These are phyloP conservation scores for Bolboschoenoplectus hybrid DNA, from an alignment of 202 grass and related monocot genomes.

Conservation along the genomic window DNA sequence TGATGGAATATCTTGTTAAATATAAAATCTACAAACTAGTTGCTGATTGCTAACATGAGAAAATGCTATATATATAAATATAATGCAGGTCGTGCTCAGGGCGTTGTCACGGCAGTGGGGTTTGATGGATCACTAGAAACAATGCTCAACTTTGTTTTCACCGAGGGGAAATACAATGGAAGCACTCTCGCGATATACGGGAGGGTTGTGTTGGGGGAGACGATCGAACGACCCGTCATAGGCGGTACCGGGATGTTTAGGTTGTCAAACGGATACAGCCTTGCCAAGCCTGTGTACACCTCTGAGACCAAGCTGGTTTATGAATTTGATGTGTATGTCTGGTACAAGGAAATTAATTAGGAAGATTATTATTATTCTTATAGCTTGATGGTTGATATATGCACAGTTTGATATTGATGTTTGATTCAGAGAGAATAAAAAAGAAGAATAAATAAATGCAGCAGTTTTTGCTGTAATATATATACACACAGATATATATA, in stretches of 20 bases:
- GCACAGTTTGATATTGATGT: too few relatives aligned
- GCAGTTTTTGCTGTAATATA: too few relatives aligned
- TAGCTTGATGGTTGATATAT: too few relatives aligned
- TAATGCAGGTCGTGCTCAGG: constrained; percentile 13
- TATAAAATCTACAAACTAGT: neutral
- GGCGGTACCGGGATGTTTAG: constrained; percentile 10
- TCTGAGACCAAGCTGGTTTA: constrained; percentile 1
- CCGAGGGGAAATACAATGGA: neutral
- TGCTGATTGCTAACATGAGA: neutral
- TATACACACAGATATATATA: too few relatives aligned
- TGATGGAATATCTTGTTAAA: neutral
- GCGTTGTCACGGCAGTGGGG: neutral
- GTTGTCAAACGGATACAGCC: constrained; percentile 9
- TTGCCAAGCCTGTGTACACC: neutral
- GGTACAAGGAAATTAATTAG: neutral
- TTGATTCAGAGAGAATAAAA: too few relatives aligned
- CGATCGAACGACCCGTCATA: neutral
- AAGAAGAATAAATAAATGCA: too few relatives aligned
- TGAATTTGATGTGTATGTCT: constrained; percentile 20
- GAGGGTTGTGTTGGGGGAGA: neutral
- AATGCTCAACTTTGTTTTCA: constrained; percentile 28
- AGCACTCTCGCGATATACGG: constrained; percentile 31
- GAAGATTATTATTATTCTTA: too few relatives aligned
- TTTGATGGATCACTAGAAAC: neutral
- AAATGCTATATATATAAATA: neutral